A percentile compares a stretch with the other conserved stretches of the same genome.
Evolutionary conservation across 495 filamentous ascomycete genomes (phyloP).

Genomic region (Monascus purpureus): DNA sequence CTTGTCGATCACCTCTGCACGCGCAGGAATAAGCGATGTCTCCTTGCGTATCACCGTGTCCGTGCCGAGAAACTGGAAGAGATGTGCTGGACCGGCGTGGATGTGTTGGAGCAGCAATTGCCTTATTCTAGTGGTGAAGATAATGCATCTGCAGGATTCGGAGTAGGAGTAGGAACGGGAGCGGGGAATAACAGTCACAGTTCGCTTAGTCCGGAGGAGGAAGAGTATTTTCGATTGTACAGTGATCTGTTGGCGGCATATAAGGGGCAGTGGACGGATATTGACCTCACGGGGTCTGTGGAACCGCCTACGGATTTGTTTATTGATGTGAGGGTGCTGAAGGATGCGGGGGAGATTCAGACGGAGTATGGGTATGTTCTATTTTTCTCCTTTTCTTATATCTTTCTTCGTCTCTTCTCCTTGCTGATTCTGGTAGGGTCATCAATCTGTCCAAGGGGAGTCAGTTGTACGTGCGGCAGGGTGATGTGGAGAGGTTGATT

Average conservation of each 20-base stretch:
- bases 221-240: constrained; percentile 88
- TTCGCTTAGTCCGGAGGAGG: constrained; percentile 90
- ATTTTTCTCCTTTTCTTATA: constrained; percentile 3
- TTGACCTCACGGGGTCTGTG: constrained; percentile 88
- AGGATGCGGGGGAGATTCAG: constrained; percentile 97
- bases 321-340: constrained; percentile 91
- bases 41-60: constrained; percentile 87
- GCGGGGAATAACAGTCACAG: constrained; percentile 40
- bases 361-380: constrained; percentile 88
- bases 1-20: constrained; percentile 91
- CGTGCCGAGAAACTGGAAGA: constrained; percentile 86
- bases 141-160: constrained; percentile 6
- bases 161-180: constrained; percentile 8
- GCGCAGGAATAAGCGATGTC: constrained; percentile 90
- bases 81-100: constrained; percentile 81
- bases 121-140: constrained; percentile 17
- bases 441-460: constrained; percentile 97
- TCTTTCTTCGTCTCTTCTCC: background rate
- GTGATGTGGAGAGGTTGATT: constrained; percentile 90
- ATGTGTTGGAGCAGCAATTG: constrained; percentile 52
- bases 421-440: constrained; percentile 38
- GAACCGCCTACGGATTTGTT: constrained; percentile 93
- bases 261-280: constrained; percentile 98
- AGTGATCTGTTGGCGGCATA: constrained; percentile 86
- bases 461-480: constrained; percentile 92